These are phyloP conservation scores for Rhodotorula sp. DNA, from an alignment of 1,284 basidiomycete species.

Conservation along the genomic window DNA sequence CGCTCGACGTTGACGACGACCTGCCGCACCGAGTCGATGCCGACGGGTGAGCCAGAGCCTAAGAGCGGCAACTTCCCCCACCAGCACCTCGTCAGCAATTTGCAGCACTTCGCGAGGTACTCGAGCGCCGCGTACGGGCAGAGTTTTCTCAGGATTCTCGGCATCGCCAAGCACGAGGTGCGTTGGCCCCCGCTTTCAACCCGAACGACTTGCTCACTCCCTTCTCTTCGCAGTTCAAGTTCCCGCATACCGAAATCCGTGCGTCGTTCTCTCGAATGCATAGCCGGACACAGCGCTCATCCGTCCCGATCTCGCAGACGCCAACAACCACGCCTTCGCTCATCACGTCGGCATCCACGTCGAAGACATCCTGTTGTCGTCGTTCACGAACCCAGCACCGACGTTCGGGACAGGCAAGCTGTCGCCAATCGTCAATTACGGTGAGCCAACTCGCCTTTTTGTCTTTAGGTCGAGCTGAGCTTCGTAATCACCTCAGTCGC, in stretches of 20 bases:
- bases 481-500: conserved; percentile 51
- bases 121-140: conserved; percentile 53
- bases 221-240: conserved; percentile 50
- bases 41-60: conserved; percentile 29
- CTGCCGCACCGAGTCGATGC: conserved; percentile 1
- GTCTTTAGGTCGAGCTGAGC: not conserved
- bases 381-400: conserved; percentile 49
- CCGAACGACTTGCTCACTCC: not conserved
- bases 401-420: conserved; percentile 47
- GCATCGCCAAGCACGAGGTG: conserved; percentile 47
- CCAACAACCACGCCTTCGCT: conserved; percentile 46
- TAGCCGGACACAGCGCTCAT: conserved; percentile 24
- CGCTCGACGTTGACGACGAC: conserved; percentile 26
- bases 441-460: not conserved
- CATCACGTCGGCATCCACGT: conserved; percentile 55
- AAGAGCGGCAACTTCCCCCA: conserved; percentile 49
- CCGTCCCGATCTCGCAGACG: conserved; percentile 10
- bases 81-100: conserved; percentile 52
- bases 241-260: conserved; percentile 52
- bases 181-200: not conserved
- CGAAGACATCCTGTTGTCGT: conserved; percentile 54
- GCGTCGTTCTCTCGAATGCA: conserved; percentile 27
- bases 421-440: conserved; percentile 48
- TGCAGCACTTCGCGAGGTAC: conserved; percentile 55
- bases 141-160: conserved; percentile 54